Evolutionary conservation across 2,329 filamentous ascomycete species (phyloP).

Genomic region (Pseudogymnoascus sp.): DNA sequence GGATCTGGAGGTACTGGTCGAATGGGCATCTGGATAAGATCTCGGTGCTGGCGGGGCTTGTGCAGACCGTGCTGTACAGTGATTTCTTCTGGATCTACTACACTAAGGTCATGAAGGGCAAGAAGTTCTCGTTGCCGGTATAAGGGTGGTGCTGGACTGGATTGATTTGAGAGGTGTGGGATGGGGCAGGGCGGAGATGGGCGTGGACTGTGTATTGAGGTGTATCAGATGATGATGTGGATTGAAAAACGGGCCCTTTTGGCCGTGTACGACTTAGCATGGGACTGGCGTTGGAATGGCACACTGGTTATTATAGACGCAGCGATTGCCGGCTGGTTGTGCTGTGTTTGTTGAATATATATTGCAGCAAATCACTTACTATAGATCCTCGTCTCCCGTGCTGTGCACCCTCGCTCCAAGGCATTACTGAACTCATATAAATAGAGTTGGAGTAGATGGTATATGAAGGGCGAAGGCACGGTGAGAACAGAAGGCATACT

Average conservation of each 20-base stretch:
- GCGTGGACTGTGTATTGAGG: not conserved
- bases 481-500: too few relatives aligned
- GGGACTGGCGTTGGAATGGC: constrained; percentile 5
- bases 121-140: constrained; percentile 80
- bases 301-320: constrained; percentile 1
- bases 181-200: not conserved
- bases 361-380: not conserved
- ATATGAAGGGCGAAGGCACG: too few relatives aligned
- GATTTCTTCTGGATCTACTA: constrained; percentile 99
- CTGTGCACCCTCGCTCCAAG: not conserved
- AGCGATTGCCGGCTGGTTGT: constrained; percentile 2
- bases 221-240: not conserved
- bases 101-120: constrained; percentile 84
- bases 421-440: not conserved
- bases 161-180: not conserved
- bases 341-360: not conserved
- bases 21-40: constrained; percentile 81
- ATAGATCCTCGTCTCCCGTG: not conserved
- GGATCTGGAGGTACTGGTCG: constrained; percentile 82
- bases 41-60: constrained; percentile 75
- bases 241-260: not conserved
- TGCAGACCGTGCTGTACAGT: constrained; percentile 93
- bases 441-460: too few relatives aligned
- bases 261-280: constrained; percentile 3
- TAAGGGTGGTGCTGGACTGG: constrained; percentile 36